Evolutionary conservation across 371 early-diverging fungal genomes (phyloP).

Genomic region (Basidiobolus meristosporus): DNA sequence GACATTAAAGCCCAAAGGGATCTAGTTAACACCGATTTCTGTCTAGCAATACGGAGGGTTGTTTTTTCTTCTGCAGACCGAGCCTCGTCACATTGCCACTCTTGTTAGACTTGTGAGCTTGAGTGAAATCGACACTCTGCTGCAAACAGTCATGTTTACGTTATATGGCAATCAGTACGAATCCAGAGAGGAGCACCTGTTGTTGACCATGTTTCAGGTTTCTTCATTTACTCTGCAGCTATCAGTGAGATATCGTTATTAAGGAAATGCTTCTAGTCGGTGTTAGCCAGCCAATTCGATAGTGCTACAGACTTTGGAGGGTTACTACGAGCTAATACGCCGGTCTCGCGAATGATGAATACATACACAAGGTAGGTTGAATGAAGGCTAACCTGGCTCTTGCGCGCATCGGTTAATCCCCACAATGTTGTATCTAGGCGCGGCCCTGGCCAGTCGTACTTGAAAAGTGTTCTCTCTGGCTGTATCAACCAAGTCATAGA

Average conservation of each 20-base stretch:
- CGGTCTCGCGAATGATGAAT: constrained; percentile 90
- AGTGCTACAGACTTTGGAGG: constrained; percentile 69
- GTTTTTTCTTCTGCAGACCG: constrained; percentile 80
- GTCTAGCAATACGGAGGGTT: constrained; percentile 58
- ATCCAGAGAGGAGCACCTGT: constrained; percentile 80
- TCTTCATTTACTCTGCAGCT: no score
- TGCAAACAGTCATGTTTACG: constrained; percentile 93
- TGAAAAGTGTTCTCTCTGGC: constrained; percentile 69
- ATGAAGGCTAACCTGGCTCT: neutral
- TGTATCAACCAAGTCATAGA: constrained; percentile 60
- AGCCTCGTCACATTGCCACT: constrained; percentile 79
- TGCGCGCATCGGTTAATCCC: neutral
- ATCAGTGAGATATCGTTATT: no score
- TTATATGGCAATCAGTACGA: constrained; percentile 93
- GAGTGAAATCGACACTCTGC: constrained; percentile 76
- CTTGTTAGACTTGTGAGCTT: constrained; percentile 66
- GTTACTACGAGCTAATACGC: constrained; percentile 82
- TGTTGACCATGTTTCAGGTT: constrained; percentile 91
- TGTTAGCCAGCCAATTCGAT: constrained; percentile 78
- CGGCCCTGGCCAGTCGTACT: constrained; percentile 82
- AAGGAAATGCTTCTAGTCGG: no score
- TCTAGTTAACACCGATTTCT: constrained; percentile 1
- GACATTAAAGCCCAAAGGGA: no score
- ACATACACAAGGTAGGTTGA: constrained; percentile 46
- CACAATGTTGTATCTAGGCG: constrained; percentile 25